phyloP scores from a whole-genome alignment of 192 early-diverging fungal species.

The Diversispora eburnea region DNA sequence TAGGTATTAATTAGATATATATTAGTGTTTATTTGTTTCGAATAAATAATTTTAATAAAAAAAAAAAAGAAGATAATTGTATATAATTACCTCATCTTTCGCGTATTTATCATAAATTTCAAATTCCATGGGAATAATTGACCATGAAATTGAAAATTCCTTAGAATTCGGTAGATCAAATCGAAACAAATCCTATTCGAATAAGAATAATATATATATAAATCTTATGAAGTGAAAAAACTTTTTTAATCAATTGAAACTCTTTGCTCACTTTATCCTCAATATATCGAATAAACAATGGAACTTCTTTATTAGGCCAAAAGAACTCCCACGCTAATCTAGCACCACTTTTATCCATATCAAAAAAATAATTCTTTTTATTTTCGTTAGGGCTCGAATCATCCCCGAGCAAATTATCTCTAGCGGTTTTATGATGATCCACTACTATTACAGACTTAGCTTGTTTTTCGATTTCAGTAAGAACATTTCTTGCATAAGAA shows the following conservation, averaged over 20 bases:
- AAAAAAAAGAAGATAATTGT: neutral
- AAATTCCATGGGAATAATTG: neutral
- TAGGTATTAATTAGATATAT: no score
- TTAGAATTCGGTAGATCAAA: neutral
- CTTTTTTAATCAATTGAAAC: neutral
- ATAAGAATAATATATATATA: neutral
- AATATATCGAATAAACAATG: constrained; percentile 8
- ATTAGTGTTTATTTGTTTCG: neutral
- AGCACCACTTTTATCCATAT: constrained; percentile 21
- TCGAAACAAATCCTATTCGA: neutral
- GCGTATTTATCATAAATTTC: neutral
- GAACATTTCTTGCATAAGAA: neutral
- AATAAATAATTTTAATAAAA: neutral
- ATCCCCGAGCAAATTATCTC: neutral
- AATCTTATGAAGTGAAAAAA: neutral
- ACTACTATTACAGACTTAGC: neutral
- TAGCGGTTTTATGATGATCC: constrained; percentile 9
- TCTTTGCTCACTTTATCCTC: neutral
- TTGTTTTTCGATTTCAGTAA: constrained; percentile 13
- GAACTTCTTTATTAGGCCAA: constrained; percentile 11
- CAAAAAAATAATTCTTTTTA: constrained; percentile 8
- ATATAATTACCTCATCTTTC: constrained; percentile 19
- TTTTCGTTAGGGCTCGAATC: neutral
- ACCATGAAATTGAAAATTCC: constrained; percentile 12
- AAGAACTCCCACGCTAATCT: constrained; percentile 22